Conservation (phyloP, 768 basidiomycete genomes). For the Amyloporia xantha region DNA sequence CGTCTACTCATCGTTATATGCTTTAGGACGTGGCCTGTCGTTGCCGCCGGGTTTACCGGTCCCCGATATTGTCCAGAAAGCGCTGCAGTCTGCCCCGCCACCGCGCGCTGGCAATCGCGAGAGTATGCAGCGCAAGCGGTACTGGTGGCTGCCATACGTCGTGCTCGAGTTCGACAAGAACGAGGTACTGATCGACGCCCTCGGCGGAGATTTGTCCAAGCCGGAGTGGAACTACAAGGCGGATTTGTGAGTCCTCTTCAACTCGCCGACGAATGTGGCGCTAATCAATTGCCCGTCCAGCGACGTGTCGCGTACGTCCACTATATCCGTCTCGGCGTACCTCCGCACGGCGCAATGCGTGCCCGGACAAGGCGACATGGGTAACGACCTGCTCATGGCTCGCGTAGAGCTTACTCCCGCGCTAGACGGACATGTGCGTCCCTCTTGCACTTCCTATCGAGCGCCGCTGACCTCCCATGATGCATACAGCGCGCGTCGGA, state of each 20-base stretch:
- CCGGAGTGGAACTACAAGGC: constrained; percentile 97
- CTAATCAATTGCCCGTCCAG: constrained; percentile 31
- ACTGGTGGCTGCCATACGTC: constrained; percentile 94
- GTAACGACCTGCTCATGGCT: constrained; percentile 93
- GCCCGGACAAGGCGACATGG: constrained; percentile 87
- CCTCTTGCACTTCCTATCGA: not conserved
- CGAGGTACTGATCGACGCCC: constrained; percentile 91
- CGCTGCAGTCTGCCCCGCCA: constrained; percentile 56
- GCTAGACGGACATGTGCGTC: constrained; percentile 67
- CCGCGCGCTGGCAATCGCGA: constrained; percentile 64
- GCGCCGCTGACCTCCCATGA: too few species aligned
- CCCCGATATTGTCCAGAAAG: constrained; percentile 80
- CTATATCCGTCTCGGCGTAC: constrained; percentile 88
- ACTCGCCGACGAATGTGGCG: constrained; percentile 4
- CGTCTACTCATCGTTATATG: not conserved
- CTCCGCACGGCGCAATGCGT: constrained; percentile 72
- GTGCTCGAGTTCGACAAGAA: constrained; percentile 98
- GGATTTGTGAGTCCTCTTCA: constrained; percentile 66
- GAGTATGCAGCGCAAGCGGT: constrained; percentile 86
- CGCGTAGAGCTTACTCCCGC: constrained; percentile 84
- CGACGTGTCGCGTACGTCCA: constrained; percentile 92
- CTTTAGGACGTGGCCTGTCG: constrained; percentile 68
- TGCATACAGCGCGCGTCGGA: constrained; percentile 67
- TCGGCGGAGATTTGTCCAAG: constrained; percentile 85
- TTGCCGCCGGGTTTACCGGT: constrained; percentile 74